Evolutionary conservation across 441 rosid genomes (phyloP).

Genomic region (Populus hybrid): DNA sequence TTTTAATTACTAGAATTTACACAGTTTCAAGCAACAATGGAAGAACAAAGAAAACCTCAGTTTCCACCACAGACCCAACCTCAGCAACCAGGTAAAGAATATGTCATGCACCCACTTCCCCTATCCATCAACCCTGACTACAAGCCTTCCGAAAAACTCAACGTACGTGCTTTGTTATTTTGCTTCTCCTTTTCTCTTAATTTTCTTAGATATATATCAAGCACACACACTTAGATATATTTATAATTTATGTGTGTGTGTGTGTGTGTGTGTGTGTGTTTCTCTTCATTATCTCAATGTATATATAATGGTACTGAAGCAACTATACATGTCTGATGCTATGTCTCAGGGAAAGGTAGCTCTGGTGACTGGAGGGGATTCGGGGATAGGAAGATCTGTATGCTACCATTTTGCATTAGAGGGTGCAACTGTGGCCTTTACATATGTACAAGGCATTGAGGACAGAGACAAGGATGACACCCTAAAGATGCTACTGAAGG

Average conservation of each 20-base stretch:
- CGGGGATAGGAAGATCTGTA: constrained; percentile 61
- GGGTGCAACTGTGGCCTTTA: constrained; percentile 65
- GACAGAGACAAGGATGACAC: constrained; percentile 61
- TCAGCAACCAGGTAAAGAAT: constrained; percentile 1
- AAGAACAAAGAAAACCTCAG: not conserved
- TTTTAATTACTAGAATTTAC: not conserved
- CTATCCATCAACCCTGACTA: not conserved
- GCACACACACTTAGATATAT: not conserved
- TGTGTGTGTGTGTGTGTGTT: not conserved
- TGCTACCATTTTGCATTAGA: constrained; percentile 43
- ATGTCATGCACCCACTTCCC: not conserved
- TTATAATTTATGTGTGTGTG: not conserved
- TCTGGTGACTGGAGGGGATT: constrained; percentile 65
- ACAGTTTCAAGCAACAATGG: not conserved
- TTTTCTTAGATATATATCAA: no score
- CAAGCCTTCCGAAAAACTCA: constrained; percentile 2
- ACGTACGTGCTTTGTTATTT: not conserved
- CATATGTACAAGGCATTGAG: constrained; percentile 47
- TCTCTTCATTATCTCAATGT: not conserved
- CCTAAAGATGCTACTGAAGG: constrained; percentile 35
- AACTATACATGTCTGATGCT: not conserved
- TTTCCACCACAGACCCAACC: constrained; percentile 2
- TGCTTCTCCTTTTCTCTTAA: not conserved
- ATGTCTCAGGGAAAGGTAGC: constrained; percentile 51
- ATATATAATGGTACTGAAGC: not conserved